Conservation (phyloP, 2,329 filamentous ascomycete genomes). For the Talaromyces sp. region DNA sequence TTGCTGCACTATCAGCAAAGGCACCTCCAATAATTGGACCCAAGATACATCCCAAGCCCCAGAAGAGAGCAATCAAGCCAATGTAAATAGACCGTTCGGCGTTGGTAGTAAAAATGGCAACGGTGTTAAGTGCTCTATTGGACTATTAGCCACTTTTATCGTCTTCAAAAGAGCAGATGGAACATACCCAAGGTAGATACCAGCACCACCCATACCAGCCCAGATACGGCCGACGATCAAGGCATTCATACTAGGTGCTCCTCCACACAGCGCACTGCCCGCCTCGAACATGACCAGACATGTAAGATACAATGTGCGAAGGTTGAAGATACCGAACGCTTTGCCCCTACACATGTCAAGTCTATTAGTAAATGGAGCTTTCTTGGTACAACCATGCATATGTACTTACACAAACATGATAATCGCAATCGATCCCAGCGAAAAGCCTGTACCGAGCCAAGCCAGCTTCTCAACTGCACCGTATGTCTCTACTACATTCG, state of each 20-base stretch:
- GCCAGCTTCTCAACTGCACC: conserved; percentile 37
- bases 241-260: conserved; percentile 44
- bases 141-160: background rate
- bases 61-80: conserved; percentile 32
- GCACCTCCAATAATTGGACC: conserved; percentile 41
- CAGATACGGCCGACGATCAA: conserved; percentile 46
- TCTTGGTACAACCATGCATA: background rate
- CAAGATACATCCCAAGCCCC: conserved; percentile 36
- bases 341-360: background rate
- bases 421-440: conserved; percentile 34
- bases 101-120: conserved; percentile 20
- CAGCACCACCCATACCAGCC: conserved; percentile 32
- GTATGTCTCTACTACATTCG: conserved; percentile 38
- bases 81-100: conserved; percentile 33
- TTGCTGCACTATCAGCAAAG: conserved; percentile 29
- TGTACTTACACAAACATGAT: conserved; percentile 7
- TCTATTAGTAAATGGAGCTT: background rate
- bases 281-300: conserved; percentile 30
- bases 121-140: background rate
- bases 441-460: conserved; percentile 42
- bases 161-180: too few relatives aligned
- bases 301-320: conserved; percentile 6
- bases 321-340: conserved; percentile 11
- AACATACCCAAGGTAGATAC: conserved; percentile 28
- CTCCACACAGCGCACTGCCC: conserved; percentile 43